Percentiles rank a stretch among this genome's conserved stretches.
These are phyloP conservation scores for Populus nigra DNA, from an alignment of 345 rosid species.

Conservation along the genomic window DNA sequence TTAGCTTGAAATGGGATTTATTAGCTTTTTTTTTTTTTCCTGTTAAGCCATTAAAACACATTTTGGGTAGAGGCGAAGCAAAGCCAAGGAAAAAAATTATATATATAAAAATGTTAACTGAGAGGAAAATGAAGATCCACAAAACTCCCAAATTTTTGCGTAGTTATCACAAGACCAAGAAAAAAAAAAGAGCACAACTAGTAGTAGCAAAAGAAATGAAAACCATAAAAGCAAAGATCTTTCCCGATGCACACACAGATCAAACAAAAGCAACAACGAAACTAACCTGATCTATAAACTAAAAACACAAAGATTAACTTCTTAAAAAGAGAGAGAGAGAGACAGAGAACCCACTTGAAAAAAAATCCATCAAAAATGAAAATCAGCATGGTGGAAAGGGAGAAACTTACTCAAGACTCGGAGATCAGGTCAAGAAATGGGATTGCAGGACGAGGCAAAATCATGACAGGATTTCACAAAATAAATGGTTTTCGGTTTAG, in stretches of 20 bases:
- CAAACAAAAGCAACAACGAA: not conserved
- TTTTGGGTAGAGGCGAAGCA: not conserved
- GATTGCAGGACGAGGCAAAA: not conserved
- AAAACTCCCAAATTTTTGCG: not conserved
- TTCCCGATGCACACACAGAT: not conserved
- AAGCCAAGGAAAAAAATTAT: not conserved
- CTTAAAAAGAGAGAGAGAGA: not conserved
- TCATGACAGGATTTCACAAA: conserved; percentile 18
- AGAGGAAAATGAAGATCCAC: not conserved
- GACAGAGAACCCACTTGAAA: not conserved
- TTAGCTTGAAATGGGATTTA: not conserved
- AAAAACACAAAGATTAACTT: not conserved
- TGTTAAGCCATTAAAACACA: not conserved
- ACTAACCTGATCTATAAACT: not conserved
- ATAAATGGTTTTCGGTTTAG: not conserved
- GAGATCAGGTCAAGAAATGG: conserved; percentile 11
- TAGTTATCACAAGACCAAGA: not conserved
- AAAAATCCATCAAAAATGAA: not conserved
- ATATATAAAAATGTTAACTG: not conserved
- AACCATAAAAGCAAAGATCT: not conserved
- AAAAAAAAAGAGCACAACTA: not conserved
- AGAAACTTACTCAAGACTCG: conserved; percentile 12
- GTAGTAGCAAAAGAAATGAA: not conserved
- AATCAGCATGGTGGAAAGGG: not conserved
- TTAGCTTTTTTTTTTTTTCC: not conserved